Percentiles rank a stretch among this genome's conserved stretches.
These are phyloP conservation scores for Cordia subcordata DNA, from an alignment of 257 asterid species.

Conservation along the genomic window DNA sequence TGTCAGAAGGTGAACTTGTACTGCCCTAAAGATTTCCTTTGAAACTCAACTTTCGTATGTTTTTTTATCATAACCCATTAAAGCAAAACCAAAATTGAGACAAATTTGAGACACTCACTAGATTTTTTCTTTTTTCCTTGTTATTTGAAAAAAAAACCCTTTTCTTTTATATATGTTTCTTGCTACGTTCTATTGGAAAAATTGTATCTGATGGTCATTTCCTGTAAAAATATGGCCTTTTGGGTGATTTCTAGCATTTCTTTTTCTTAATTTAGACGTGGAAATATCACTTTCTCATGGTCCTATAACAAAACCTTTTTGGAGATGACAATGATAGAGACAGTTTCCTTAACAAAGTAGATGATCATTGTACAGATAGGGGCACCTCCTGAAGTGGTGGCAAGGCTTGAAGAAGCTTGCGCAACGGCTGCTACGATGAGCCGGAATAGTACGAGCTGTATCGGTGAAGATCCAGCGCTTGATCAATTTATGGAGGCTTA, in stretches of 20 bases:
- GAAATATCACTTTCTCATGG: conserved; percentile 9
- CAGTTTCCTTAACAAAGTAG: neutral
- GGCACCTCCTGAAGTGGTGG: conserved; percentile 95
- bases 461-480: conserved; percentile 86
- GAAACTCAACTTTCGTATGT: too few relatives aligned
- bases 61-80: too few relatives aligned
- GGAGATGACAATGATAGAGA: conserved; percentile 18
- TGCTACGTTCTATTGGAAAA: neutral
- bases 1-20: conserved; percentile 66
- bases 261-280: conserved; percentile 10
- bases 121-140: neutral
- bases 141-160: too few relatives aligned
- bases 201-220: neutral
- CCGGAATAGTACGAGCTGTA: conserved; percentile 30
- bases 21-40: neutral
- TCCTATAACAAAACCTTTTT: conserved; percentile 15
- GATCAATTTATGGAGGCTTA: conserved; percentile 99
- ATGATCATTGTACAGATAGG: conserved; percentile 55
- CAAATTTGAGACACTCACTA: neutral
- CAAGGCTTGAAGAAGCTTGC: conserved; percentile 74
- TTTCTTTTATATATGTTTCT: neutral
- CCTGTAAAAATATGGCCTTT: too few relatives aligned
- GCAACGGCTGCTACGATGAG: conserved; percentile 49
- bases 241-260: neutral
- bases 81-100: too few relatives aligned